Evolutionary conservation across 768 basidiomycete species (phyloP).

Genomic region (Kwoniella mangroviensis): DNA sequence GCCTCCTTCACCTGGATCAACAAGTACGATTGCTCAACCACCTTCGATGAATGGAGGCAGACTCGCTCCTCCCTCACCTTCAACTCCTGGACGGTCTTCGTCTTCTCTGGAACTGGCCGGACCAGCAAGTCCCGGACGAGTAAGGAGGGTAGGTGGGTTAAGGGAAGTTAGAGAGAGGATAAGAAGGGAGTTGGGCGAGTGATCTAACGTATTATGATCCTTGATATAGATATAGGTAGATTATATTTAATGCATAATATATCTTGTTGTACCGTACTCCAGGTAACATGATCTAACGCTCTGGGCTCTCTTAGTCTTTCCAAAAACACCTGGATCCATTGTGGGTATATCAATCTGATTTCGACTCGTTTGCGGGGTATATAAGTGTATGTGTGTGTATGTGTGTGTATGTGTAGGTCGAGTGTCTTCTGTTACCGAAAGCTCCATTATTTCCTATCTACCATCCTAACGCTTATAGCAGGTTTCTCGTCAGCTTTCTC

Average conservation of each 20-base stretch:
- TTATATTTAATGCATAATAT: slow-evolving; percentile 12
- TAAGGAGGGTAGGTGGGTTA: slow-evolving; percentile 47
- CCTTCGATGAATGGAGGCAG: not conserved
- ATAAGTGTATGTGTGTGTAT: no score
- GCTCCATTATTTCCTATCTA: slow-evolving; percentile 12
- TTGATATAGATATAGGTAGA: not conserved
- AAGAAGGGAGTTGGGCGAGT: slow-evolving; percentile 51
- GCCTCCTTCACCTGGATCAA: slow-evolving; percentile 27
- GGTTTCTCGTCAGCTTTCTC: not conserved
- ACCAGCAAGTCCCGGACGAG: slow-evolving; percentile 52
- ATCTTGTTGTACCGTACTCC: slow-evolving; percentile 1
- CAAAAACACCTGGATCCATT: not conserved
- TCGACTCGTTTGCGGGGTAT: no score
- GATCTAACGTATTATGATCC: not conserved
- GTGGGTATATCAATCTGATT: not conserved
- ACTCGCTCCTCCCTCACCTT: slow-evolving; percentile 22
- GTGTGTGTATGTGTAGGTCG: no score
- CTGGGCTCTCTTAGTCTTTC: not conserved
- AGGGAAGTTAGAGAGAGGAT: slow-evolving; percentile 58
- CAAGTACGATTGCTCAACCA: not conserved
- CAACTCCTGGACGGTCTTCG: slow-evolving; percentile 14
- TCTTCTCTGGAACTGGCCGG: slow-evolving; percentile 32
- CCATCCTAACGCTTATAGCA: slow-evolving; percentile 21
- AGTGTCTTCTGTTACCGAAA: no score
- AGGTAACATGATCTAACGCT: not conserved